Evolutionary conservation across 257 asterid species (phyloP), one percentile per base, ranked within the genome.

Genomic region (Capsicum rhomboideum): DNA sequence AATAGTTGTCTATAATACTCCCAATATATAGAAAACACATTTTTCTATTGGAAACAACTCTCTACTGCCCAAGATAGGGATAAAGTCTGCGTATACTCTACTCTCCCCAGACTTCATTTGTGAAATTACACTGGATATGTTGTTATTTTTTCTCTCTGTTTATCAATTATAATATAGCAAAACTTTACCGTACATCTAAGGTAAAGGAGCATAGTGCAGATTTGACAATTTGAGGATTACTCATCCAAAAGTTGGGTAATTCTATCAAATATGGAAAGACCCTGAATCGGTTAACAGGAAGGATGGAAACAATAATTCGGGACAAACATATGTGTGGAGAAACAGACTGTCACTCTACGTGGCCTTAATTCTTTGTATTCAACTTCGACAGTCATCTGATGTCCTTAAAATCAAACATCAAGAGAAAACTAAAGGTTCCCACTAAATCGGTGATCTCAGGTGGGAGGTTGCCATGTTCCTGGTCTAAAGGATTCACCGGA

Each of bases 381-480:
- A 29, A 44, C 77, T 82, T 49, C 46, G 49, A 61, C 67, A 63
- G 10, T 46, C 79, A 49, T 20, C 23, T 34, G 21, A 59, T 28
- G 66, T 18, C 61, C 37, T 16, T 49, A 2, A 49, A 7, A 63
- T 20, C 20, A 53, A 44, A 42, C 59, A 26, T 58, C 29, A 42
- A 77, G 21, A 77, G 63, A 61, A 81, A 61, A 44, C 29, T 10
- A 21, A 0, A 49, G 4, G 77, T 4, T 14, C 1, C 58, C 46
- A 0, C 10, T 2, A 28, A 10, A 14, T 42, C 23, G 46, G 69
- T 58, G 40, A 31, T 34, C 78, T 94, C 91, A 93, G 34, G 92
- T 85, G 53, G 98, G 98, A 49, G 98, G 98, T 86, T 93, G 98
- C 99, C 99, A 96, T 67, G 95, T 89, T 88, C 99, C 99, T 2